These are phyloP conservation scores for Lipomyces sp. DNA, from an alignment of 805 yeast genomes.

Conservation along the genomic window DNA sequence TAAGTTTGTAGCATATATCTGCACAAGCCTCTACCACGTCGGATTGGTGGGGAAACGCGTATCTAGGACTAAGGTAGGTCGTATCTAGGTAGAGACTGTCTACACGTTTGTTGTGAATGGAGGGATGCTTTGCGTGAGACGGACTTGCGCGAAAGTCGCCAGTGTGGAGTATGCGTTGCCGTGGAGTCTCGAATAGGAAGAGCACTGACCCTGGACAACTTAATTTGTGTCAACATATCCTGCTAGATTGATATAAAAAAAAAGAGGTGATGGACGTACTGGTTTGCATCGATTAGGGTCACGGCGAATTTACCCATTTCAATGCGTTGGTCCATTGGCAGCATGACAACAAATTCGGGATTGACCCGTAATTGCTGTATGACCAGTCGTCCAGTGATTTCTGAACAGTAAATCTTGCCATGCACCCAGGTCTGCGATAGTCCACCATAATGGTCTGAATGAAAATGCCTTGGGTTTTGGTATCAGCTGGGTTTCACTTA, in stretches of 20 bases:
- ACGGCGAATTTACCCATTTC: constrained; percentile 57
- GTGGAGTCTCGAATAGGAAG: constrained; percentile 61
- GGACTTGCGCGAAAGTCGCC: constrained; percentile 87
- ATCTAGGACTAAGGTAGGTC: constrained; percentile 77
- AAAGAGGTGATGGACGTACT: constrained; percentile 42
- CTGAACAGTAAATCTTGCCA: constrained; percentile 74
- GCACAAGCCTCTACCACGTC: constrained; percentile 67
- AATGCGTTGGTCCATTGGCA: constrained; percentile 52
- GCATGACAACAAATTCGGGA: constrained; percentile 48
- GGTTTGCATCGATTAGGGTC: constrained; percentile 80
- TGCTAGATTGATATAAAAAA: background rate
- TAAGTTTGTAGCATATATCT: constrained; percentile 53
- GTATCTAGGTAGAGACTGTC: constrained; percentile 84
- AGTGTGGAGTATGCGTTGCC: constrained; percentile 67
- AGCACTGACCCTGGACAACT: constrained; percentile 91
- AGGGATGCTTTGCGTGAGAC: constrained; percentile 53
- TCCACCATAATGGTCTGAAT: constrained; percentile 93
- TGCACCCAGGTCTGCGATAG: constrained; percentile 74
- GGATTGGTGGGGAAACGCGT: constrained; percentile 78
- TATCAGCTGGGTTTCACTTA: background rate
- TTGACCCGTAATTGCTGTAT: constrained; percentile 60
- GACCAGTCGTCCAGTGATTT: constrained; percentile 66
- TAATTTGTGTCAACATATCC: background rate
- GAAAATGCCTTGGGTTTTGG: constrained; percentile 62
- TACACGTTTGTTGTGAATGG: constrained; percentile 44